Conservation (phyloP, 2,329 filamentous ascomycete genomes). For the Albifimbria verrucaria region DNA sequence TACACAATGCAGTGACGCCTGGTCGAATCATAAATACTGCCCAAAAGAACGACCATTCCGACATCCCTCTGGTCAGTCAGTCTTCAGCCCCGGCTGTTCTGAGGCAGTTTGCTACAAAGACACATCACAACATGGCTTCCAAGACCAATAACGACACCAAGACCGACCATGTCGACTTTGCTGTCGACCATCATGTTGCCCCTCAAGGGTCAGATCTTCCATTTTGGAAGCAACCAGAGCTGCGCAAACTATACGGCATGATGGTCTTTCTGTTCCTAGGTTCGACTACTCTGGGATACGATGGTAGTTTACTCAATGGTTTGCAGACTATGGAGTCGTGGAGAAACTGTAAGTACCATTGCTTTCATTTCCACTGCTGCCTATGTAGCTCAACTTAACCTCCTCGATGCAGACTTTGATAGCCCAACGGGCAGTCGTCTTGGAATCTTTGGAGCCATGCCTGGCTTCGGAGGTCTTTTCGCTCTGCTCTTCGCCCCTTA, state of each 20-base stretch:
- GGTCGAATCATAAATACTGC: neutral
- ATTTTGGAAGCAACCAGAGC: slow-evolving; percentile 19
- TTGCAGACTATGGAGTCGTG: slow-evolving; percentile 18
- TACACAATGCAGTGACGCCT: neutral
- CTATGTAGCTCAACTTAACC: neutral
- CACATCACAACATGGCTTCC: slow-evolving; percentile 5
- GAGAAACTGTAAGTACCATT: slow-evolving; percentile 9
- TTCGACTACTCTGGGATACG: slow-evolving; percentile 18
- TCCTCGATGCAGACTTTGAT: slow-evolving; percentile 12
- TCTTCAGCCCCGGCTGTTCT: too few relatives aligned
- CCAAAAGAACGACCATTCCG: too few relatives aligned
- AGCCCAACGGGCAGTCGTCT: slow-evolving; percentile 17
- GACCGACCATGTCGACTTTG: slow-evolving; percentile 10
- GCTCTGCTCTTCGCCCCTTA: slow-evolving; percentile 20
- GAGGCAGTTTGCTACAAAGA: too few relatives aligned
- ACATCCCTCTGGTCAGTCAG: too few relatives aligned
- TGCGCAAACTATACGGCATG: slow-evolving; percentile 18
- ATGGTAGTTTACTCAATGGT: slow-evolving; percentile 15
- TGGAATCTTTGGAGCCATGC: slow-evolving; percentile 20
- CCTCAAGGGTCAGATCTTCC: slow-evolving; percentile 13
- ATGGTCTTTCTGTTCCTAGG: slow-evolving; percentile 20
- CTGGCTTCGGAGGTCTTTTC: slow-evolving; percentile 19
- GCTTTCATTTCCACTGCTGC: neutral
- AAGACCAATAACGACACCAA: slow-evolving; percentile 8
- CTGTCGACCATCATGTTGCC: neutral